A percentile compares a stretch with the other conserved stretches of the same genome.
Conservation (phyloP, 805 yeast species). For the Komagataella mondaviorum region DNA sequence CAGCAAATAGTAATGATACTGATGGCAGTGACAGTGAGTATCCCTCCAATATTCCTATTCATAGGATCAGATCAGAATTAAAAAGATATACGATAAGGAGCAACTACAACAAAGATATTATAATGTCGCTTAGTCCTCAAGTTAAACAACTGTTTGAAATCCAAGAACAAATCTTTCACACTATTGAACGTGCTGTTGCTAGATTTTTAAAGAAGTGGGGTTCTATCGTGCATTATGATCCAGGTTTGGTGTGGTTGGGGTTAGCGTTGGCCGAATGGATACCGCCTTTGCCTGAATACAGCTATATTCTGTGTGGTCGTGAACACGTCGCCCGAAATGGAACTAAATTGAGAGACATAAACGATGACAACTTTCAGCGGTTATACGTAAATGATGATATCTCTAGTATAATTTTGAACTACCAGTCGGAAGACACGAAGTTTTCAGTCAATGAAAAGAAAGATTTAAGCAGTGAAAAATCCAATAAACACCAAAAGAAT, state of each 20-base stretch:
- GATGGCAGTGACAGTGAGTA: background rate
- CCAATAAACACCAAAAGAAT: slow-evolving; percentile 13
- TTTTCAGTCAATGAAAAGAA: background rate
- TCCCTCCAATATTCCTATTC: background rate
- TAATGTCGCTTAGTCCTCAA: slow-evolving; percentile 12
- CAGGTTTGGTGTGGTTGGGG: slow-evolving; percentile 82
- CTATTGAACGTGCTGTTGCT: slow-evolving; percentile 45
- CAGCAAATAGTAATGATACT: background rate
- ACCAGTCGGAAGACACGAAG: background rate
- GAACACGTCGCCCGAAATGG: slow-evolving; percentile 27
- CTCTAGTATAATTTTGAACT: background rate
- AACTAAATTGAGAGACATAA: slow-evolving; percentile 18
- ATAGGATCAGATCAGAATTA: slow-evolving; percentile 1
- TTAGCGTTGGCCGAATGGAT: slow-evolving; percentile 82
- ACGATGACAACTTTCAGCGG: slow-evolving; percentile 18
- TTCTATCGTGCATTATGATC: slow-evolving; percentile 57
- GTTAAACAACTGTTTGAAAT: slow-evolving; percentile 21
- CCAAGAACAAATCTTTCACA: slow-evolving; percentile 40
- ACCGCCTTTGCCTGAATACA: slow-evolving; percentile 45
- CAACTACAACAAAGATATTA: slow-evolving; percentile 4
- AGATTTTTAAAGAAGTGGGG: slow-evolving; percentile 74
- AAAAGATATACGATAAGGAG: background rate
- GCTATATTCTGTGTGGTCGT: slow-evolving; percentile 42
- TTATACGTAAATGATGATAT: slow-evolving; percentile 6
- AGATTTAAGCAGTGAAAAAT: background rate